Percentiles rank a stretch among this genome's conserved stretches.
These are phyloP conservation scores for Hyaloperonospora arabidopsidis DNA, from an alignment of 352 stramenopile genomes.

Conservation along the genomic window DNA sequence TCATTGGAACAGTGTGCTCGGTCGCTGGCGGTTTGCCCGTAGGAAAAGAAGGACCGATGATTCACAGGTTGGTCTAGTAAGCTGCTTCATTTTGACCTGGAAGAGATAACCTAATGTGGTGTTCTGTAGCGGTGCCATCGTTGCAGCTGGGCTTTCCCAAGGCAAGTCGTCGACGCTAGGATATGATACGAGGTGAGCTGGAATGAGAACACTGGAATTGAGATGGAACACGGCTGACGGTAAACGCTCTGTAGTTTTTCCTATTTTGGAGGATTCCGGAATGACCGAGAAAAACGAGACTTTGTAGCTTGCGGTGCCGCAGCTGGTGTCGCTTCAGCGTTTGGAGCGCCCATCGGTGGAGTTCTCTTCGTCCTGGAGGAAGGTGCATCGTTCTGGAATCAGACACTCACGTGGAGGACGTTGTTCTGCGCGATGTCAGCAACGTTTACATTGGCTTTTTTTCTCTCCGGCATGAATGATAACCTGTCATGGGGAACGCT, in stretches of 20 bases:
- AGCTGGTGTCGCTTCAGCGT: slow-evolving; percentile 82
- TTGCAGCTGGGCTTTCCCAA: slow-evolving; percentile 67
- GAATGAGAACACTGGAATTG: background rate
- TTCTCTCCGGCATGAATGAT: slow-evolving; percentile 69
- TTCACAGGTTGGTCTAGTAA: slow-evolving; percentile 58
- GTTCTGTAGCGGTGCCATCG: slow-evolving; percentile 52
- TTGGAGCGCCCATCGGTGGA: slow-evolving; percentile 87
- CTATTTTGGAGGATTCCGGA: slow-evolving; percentile 84
- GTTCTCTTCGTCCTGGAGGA: slow-evolving; percentile 79
- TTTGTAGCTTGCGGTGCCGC: slow-evolving; percentile 85
- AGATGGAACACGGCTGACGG: background rate
- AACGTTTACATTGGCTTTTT: slow-evolving; percentile 81
- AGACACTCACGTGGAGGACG: slow-evolving; percentile 75
- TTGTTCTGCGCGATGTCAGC: slow-evolving; percentile 84
- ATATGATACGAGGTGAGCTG: slow-evolving; percentile 54
- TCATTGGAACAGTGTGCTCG: slow-evolving; percentile 81
- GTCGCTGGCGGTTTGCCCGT: slow-evolving; percentile 81
- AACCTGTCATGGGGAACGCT: slow-evolving; percentile 69
- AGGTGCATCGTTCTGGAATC: slow-evolving; percentile 84
- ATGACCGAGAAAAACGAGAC: slow-evolving; percentile 84
- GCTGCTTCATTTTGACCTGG: slow-evolving; percentile 5
- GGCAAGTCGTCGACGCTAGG: slow-evolving; percentile 66
- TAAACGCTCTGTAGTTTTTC: slow-evolving; percentile 46
- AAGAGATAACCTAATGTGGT: slow-evolving; percentile 3
- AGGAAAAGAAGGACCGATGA: slow-evolving; percentile 89